Percentiles rank a stretch among this genome's conserved stretches.
Conservation (phyloP, 208 protist species). For the Leishmania major region DNA sequence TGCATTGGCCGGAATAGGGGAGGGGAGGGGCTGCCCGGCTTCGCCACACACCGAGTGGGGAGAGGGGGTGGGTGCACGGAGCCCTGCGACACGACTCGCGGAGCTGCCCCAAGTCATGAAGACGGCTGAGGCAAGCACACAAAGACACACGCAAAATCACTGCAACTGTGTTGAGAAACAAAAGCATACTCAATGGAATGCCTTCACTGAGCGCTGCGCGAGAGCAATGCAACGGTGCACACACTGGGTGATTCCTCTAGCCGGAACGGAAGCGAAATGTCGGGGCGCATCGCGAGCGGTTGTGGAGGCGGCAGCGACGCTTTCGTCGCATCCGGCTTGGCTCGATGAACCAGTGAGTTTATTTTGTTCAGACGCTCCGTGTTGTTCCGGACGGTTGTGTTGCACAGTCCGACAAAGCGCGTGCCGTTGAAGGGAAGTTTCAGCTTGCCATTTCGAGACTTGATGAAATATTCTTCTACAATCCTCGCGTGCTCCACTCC, state of each 20-base stretch:
- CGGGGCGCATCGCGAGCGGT: conserved; percentile 26
- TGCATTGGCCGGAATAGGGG: not conserved
- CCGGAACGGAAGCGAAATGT: conserved; percentile 28
- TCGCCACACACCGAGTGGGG: not conserved
- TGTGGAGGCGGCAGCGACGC: conserved; percentile 31
- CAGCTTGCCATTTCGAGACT: conserved; percentile 37
- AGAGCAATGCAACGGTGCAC: not conserved
- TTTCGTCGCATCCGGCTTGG: conserved; percentile 28
- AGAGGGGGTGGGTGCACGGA: not conserved
- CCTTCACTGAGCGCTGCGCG: too few relatives aligned
- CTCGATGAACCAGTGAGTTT: conserved; percentile 64
- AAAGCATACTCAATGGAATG: not conserved
- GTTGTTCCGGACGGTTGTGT: conserved; percentile 36
- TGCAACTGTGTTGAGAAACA: not conserved
- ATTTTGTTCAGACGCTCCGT: conserved; percentile 48
- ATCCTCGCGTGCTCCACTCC: conserved; percentile 30
- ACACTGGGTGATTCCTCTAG: conserved; percentile 11
- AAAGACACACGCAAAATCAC: not conserved
- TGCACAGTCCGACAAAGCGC: conserved; percentile 41
- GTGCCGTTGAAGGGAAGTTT: conserved; percentile 44
- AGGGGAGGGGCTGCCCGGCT: not conserved
- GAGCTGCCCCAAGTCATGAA: not conserved
- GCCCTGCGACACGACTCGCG: not conserved
- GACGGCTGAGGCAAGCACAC: not conserved
- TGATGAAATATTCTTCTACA: conserved; percentile 34